Conservation (phyloP, 768 basidiomycete genomes). For the Hypsizygus marmoreus region DNA sequence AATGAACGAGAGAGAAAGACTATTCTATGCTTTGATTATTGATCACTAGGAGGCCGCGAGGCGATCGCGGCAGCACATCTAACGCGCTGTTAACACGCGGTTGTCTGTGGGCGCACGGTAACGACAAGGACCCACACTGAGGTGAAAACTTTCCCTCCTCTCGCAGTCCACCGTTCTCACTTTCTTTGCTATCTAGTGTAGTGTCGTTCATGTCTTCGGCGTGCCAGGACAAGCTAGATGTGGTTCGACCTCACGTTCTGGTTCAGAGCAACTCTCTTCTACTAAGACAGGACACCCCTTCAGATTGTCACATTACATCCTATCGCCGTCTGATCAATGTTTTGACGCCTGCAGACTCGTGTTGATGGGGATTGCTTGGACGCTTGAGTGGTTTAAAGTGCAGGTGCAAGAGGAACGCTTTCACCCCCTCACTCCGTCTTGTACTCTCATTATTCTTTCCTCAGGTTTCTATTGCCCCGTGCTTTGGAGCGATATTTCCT, state of each 20-base stretch:
- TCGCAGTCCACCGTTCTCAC: neutral
- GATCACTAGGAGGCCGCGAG: neutral
- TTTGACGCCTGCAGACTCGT: slow-evolving; percentile 4
- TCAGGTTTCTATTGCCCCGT: too few species aligned
- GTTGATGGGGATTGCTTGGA: slow-evolving; percentile 6
- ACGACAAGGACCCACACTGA: neutral
- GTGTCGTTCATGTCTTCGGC: too few species aligned
- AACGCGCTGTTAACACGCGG: slow-evolving; percentile 7
- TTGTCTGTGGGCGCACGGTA: neutral
- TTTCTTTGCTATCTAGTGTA: neutral
- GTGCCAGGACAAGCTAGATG: too few species aligned
- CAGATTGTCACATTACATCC: neutral
- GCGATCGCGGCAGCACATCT: neutral
- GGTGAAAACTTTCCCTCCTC: neutral
- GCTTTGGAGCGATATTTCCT: too few species aligned
- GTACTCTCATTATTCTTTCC: too few species aligned
- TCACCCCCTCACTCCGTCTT: too few species aligned
- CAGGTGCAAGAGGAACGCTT: too few species aligned
- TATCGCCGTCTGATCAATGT: slow-evolving; percentile 1
- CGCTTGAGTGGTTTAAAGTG: neutral
- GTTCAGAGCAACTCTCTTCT: neutral
- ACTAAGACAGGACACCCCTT: neutral
- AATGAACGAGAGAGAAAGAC: neutral
- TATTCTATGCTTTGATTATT: neutral
- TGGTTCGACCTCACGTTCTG: too few species aligned